These are phyloP conservation scores for Talaromyces sp. DNA, from an alignment of 2,329 filamentous ascomycete genomes.

Conservation along the genomic window DNA sequence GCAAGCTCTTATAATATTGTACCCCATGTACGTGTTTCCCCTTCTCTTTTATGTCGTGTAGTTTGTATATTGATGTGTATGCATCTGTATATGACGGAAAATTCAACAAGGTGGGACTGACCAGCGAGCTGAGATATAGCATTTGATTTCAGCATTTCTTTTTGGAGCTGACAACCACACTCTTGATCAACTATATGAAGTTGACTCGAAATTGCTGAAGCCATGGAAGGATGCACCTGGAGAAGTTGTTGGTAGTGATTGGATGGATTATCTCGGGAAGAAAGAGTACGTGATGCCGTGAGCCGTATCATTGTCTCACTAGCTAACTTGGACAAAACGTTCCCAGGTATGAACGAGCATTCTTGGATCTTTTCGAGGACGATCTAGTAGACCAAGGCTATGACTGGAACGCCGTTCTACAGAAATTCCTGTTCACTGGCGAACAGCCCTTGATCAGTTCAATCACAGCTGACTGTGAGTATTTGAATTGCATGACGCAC, in stretches of 20 bases:
- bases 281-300: constrained; percentile 48
- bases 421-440: constrained; percentile 66
- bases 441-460: constrained; percentile 76
- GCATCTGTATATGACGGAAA: too few relatives aligned
- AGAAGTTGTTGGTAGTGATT: constrained; percentile 79
- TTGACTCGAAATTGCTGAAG: constrained; percentile 66
- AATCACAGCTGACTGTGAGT: constrained; percentile 71
- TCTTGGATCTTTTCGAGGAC: constrained; percentile 93
- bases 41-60: neutral
- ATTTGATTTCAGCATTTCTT: constrained; percentile 79
- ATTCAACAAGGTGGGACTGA: neutral
- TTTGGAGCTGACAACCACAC: constrained; percentile 71
- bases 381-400: constrained; percentile 73
- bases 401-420: constrained; percentile 75
- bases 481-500: constrained; percentile 18
- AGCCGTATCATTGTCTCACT: neutral
- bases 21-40: constrained; percentile 57
- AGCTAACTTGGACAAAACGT: neutral
- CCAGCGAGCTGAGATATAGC: constrained; percentile 37
- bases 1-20: constrained; percentile 77
- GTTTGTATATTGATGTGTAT: too few relatives aligned
- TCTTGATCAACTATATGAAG: constrained; percentile 76
- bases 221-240: constrained; percentile 79
- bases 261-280: constrained; percentile 79
- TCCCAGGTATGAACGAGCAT: constrained; percentile 75